Percentiles rank a stretch among this genome's conserved stretches.
Conservation (phyloP, 2,329 filamentous ascomycete species). For the Ophiosphaerella herpotricha region DNA sequence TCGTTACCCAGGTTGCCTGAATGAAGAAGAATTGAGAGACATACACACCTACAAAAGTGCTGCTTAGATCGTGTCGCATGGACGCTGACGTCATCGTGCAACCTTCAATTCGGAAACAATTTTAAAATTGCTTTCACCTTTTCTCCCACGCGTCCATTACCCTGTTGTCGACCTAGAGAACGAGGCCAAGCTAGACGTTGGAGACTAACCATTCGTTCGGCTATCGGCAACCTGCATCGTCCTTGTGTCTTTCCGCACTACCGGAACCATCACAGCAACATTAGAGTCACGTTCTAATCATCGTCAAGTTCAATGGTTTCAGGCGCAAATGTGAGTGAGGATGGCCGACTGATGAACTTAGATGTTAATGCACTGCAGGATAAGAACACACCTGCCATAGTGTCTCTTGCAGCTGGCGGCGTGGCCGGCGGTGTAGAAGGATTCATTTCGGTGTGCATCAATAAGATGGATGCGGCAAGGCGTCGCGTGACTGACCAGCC, state of each 20-base stretch:
- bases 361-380: constrained; percentile 27
- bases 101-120: too few relatives aligned
- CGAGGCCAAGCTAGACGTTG: neutral
- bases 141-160: too few relatives aligned
- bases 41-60: too few relatives aligned
- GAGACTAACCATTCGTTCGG: constrained; percentile 17
- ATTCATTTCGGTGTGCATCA: constrained; percentile 37
- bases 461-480: neutral
- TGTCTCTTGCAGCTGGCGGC: constrained; percentile 45
- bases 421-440: constrained; percentile 48
- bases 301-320: constrained; percentile 33
- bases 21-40: too few relatives aligned
- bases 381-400: constrained; percentile 43
- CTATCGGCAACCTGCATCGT: constrained; percentile 16
- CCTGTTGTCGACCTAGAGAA: too few relatives aligned
- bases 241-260: constrained; percentile 9
- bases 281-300: constrained; percentile 12
- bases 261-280: constrained; percentile 14
- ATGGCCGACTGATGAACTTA: too few relatives aligned
- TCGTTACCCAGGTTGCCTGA: neutral
- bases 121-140: too few relatives aligned
- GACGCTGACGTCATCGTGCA: neutral
- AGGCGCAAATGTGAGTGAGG: constrained; percentile 29
- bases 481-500: constrained; percentile 13
- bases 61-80: neutral